Conservation (phyloP, 1,139 yeast genomes). For the Arxiozyma slooffiae region DNA sequence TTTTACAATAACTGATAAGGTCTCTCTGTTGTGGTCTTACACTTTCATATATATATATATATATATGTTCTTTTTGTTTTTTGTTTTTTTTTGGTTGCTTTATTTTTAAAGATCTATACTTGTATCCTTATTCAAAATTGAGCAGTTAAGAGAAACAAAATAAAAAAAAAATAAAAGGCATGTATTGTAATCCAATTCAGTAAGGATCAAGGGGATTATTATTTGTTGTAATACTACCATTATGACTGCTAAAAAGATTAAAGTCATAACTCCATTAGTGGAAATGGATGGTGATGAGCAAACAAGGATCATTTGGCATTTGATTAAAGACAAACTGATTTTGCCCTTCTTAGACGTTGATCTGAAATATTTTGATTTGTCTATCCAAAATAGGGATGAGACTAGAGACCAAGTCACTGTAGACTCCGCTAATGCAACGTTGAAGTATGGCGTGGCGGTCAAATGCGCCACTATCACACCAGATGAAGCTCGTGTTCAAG, state of each 20-base stretch:
- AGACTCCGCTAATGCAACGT: slow-evolving; percentile 85
- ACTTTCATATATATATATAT: no score
- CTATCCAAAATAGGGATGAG: slow-evolving; percentile 73
- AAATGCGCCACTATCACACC: slow-evolving; percentile 99
- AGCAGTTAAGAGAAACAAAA: no score
- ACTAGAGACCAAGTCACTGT: slow-evolving; percentile 81
- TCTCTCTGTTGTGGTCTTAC: no score
- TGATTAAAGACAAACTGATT: slow-evolving; percentile 72
- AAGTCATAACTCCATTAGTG: slow-evolving; percentile 80
- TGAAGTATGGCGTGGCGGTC: slow-evolving; percentile 82
- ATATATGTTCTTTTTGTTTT: no score
- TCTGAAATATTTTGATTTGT: slow-evolving; percentile 83
- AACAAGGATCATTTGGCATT: slow-evolving; percentile 88
- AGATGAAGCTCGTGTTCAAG: slow-evolving; percentile 88
- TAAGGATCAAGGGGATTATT: neutral
- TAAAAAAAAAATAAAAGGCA: no score
- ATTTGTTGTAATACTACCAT: neutral
- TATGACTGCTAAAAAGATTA: slow-evolving; percentile 41
- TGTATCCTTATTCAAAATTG: no score
- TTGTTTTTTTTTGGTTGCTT: no score
- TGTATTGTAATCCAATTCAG: neutral
- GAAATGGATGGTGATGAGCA: slow-evolving; percentile 96
- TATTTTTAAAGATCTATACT: no score
- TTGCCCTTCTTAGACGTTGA: slow-evolving; percentile 79
- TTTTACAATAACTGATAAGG: no score